Conservation (phyloP, 257 asterid genomes). For the Knoxia roxburghii region DNA sequence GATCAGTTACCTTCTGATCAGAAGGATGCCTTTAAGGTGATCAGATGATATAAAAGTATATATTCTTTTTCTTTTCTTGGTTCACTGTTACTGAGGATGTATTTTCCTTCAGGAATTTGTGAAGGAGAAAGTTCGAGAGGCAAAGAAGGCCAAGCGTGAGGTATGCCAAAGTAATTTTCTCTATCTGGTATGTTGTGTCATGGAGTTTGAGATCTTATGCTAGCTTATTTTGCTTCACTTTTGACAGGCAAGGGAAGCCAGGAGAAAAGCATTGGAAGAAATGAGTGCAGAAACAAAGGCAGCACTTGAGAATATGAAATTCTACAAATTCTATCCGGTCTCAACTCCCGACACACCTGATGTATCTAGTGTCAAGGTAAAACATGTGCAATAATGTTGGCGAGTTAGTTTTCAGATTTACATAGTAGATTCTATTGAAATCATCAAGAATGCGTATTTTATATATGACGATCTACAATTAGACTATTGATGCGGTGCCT, state of each 20-base stretch:
- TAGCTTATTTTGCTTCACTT: slow-evolving; percentile 8
- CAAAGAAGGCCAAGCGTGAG: slow-evolving; percentile 71
- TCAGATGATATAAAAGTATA: slow-evolving; percentile 3
- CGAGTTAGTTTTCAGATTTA: not conserved
- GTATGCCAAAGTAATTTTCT: slow-evolving; percentile 20
- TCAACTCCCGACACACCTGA: slow-evolving; percentile 68
- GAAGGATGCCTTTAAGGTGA: slow-evolving; percentile 67
- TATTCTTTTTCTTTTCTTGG: slow-evolving; percentile 3
- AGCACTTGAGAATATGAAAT: slow-evolving; percentile 63
- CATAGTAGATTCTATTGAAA: not conserved
- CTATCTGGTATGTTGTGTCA: not conserved
- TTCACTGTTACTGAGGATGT: not conserved
- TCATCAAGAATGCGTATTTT: not conserved
- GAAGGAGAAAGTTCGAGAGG: slow-evolving; percentile 75
- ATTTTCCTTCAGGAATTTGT: slow-evolving; percentile 43
- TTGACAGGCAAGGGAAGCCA: slow-evolving; percentile 74
- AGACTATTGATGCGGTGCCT: not conserved
- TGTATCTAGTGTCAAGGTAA: slow-evolving; percentile 76
- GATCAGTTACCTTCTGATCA: slow-evolving; percentile 67
- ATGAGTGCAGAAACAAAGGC: slow-evolving; percentile 61
- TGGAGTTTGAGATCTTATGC: not conserved
- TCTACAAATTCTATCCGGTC: slow-evolving; percentile 84
- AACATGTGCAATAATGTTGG: slow-evolving; percentile 1
- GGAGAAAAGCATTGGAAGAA: slow-evolving; percentile 67
- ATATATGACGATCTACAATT: too few species aligned